A percentile compares a stretch with the other conserved stretches of the same genome.
Evolutionary conservation across 306 rosid species (phyloP).

Genomic region (Trifolium repens): DNA sequence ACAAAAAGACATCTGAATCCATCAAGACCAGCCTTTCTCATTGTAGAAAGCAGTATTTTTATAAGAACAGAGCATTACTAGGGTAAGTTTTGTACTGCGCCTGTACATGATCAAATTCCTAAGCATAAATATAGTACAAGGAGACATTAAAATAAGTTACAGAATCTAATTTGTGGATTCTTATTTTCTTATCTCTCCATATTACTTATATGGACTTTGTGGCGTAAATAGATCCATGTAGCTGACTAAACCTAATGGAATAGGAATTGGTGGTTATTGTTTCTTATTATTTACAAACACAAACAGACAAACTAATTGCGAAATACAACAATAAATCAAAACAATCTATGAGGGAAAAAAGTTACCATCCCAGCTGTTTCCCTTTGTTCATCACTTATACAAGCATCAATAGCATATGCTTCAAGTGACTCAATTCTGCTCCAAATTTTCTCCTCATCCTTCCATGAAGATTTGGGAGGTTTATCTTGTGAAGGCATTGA

Average conservation of each 20-base stretch:
- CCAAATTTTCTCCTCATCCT: slow-evolving; percentile 65
- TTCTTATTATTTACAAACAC: slow-evolving; percentile 2
- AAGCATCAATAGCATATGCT: slow-evolving; percentile 85
- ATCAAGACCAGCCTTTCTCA: slow-evolving; percentile 22
- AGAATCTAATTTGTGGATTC: slow-evolving; percentile 7
- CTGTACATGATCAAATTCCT: slow-evolving; percentile 23
- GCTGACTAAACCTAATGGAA: neutral
- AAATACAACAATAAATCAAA: slow-evolving; percentile 33
- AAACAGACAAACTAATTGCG: slow-evolving; percentile 25
- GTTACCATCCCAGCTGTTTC: slow-evolving; percentile 84
- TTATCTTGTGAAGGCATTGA: slow-evolving; percentile 66
- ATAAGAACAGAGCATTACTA: neutral
- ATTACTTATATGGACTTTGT: slow-evolving; percentile 1
- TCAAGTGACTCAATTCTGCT: slow-evolving; percentile 74
- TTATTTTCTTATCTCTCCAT: slow-evolving; percentile 25
- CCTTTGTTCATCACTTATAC: slow-evolving; percentile 71
- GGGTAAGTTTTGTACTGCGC: slow-evolving; percentile 6
- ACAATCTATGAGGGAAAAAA: slow-evolving; percentile 37
- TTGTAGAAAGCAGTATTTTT: neutral
- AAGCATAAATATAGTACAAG: slow-evolving; percentile 10
- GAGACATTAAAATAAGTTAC: slow-evolving; percentile 7
- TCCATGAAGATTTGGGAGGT: slow-evolving; percentile 84
- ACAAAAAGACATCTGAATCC: slow-evolving; percentile 20
- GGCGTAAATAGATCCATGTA: slow-evolving; percentile 11
- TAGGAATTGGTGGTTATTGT: neutral